A percentile compares a stretch with the other conserved stretches of the same genome.
phyloP scores from a whole-genome alignment of 805 yeast genomes.

The Nakazawaea siamensis region DNA sequence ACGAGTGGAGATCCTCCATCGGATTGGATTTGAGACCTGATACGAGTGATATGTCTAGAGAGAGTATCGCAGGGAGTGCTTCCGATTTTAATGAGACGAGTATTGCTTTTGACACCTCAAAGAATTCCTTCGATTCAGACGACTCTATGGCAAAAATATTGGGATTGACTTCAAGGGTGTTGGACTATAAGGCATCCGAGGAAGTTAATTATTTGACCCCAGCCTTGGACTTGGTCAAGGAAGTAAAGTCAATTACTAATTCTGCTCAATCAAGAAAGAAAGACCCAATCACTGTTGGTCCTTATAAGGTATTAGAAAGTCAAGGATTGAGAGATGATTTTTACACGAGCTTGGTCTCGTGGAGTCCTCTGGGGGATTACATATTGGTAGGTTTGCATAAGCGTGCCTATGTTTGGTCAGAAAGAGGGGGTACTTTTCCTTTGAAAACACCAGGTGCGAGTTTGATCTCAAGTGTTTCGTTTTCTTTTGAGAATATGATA shows the following conservation, averaged over 20 bases:
- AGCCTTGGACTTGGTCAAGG: too few species aligned
- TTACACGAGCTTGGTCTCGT: constrained; percentile 66
- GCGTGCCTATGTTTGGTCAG: constrained; percentile 58
- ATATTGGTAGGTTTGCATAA: constrained; percentile 62
- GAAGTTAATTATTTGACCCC: too few species aligned
- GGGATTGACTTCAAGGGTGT: constrained; percentile 35
- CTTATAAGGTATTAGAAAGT: constrained; percentile 53
- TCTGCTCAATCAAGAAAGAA: too few species aligned
- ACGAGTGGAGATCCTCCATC: too few species aligned
- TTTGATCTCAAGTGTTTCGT: constrained; percentile 48
- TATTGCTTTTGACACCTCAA: too few species aligned
- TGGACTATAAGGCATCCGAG: too few species aligned
- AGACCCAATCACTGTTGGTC: constrained; percentile 14
- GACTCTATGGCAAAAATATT: constrained; percentile 42
- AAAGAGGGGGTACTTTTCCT: constrained; percentile 35
- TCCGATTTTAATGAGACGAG: too few species aligned
- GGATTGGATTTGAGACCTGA: too few species aligned
- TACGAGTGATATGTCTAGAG: too few species aligned
- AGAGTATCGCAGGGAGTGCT: too few species aligned
- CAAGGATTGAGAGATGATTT: constrained; percentile 71
- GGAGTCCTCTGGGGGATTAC: constrained; percentile 46
- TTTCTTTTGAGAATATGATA: constrained; percentile 37
- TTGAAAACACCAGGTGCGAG: constrained; percentile 32
- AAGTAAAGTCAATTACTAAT: too few species aligned
- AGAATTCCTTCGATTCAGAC: constrained; percentile 15